Percentiles rank a stretch among this genome's conserved stretches.
These are phyloP conservation scores for Phlebiopsis flavidoalba DNA, from an alignment of 768 basidiomycete species.

Conservation along the genomic window DNA sequence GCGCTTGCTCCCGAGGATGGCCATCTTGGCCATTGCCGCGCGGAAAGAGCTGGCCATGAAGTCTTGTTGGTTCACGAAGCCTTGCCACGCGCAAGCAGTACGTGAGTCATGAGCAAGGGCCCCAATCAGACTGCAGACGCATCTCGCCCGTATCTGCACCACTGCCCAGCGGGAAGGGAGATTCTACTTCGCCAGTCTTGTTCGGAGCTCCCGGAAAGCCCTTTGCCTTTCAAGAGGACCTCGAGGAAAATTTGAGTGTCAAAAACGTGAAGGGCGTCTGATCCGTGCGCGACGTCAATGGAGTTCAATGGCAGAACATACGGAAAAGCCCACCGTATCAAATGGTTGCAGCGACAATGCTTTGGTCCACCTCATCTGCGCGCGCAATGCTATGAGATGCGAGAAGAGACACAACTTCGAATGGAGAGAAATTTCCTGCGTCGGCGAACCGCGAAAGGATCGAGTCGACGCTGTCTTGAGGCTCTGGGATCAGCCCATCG, in stretches of 20 bases:
- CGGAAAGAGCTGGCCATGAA: slow-evolving; percentile 10
- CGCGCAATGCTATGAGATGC: slow-evolving; percentile 12
- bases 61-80: slow-evolving; percentile 14
- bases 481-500: slow-evolving; percentile 9
- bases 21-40: slow-evolving; percentile 22
- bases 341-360: slow-evolving; percentile 20
- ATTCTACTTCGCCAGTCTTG: slow-evolving; percentile 35
- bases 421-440: slow-evolving; percentile 18
- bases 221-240: slow-evolving; percentile 17
- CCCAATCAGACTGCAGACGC: slow-evolving; percentile 40
- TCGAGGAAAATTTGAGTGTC: slow-evolving; percentile 20
- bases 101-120: slow-evolving; percentile 27
- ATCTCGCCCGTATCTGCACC: slow-evolving; percentile 29
- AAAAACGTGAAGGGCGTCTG: slow-evolving; percentile 15
- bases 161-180: slow-evolving; percentile 24
- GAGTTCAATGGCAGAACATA: background rate
- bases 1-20: slow-evolving; percentile 18
- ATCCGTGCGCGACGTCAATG: background rate
- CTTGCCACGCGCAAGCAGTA: slow-evolving; percentile 45
- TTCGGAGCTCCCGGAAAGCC: slow-evolving; percentile 27
- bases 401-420: slow-evolving; percentile 22
- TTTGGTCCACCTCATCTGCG: slow-evolving; percentile 18
- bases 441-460: slow-evolving; percentile 21
- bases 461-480: slow-evolving; percentile 16
- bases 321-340: slow-evolving; percentile 11